A percentile compares a stretch with the other conserved stretches of the same genome.
Evolutionary conservation across 805 yeast genomes (phyloP).

Genomic region (Wickerhamomyces alni): DNA sequence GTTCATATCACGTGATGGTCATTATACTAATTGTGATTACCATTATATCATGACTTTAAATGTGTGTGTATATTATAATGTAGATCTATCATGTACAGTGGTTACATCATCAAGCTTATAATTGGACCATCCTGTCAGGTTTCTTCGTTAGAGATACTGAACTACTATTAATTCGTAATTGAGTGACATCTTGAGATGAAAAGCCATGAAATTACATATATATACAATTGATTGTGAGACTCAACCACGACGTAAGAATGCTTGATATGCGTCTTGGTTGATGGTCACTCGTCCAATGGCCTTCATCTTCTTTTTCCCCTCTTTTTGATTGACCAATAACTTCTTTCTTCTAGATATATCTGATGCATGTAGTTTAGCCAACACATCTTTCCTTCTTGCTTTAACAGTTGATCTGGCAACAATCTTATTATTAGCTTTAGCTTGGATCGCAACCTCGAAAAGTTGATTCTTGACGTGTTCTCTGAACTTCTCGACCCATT

Average conservation of each 20-base stretch:
- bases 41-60: no score
- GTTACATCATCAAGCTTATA: no score
- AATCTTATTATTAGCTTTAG: conserved; percentile 71
- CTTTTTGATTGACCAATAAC: conserved; percentile 81
- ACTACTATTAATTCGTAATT: no score
- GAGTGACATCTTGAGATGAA: no score
- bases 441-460: conserved; percentile 91
- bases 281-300: conserved; percentile 73
- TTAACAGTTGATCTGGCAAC: conserved; percentile 90
- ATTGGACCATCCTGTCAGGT: no score
- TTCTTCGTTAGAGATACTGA: no score
- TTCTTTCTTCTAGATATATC: conserved; percentile 89
- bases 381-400: conserved; percentile 92
- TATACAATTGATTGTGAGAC: not conserved
- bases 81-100: no score
- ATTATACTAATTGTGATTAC: no score
- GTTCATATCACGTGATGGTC: no score
- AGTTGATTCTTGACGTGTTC: conserved; percentile 76
- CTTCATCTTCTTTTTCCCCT: conserved; percentile 84
- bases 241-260: conserved; percentile 47
- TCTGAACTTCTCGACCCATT: conserved; percentile 78
- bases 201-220: not conserved
- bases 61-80: no score
- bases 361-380: conserved; percentile 88
- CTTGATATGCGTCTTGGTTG: conserved; percentile 82